Base-by-base conservation (phyloP, 352 stramenopile species). In the Pythium apleroticum region DNA sequence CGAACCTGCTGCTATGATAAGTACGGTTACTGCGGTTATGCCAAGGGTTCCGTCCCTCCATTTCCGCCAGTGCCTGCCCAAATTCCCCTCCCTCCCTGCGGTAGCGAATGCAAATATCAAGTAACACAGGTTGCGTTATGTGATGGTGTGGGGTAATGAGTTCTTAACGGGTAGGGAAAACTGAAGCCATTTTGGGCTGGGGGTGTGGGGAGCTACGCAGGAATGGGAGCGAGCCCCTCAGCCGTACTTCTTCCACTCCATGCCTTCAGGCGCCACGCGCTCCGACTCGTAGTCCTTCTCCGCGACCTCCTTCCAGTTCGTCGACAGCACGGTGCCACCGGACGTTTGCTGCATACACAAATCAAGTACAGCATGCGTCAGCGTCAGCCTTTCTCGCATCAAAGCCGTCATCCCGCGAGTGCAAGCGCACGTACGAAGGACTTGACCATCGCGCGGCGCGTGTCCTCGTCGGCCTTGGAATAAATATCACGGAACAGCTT, bases 401-500 rank as follows among this genome's bases (percentile, higher is more conserved):
- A 15, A 10, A 20, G 10, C 25, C 12, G 14, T 30, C 33, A 20
- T 28, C 17, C 55, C 5, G 54, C 11, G 25, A 19, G 17, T 24
- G 20, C 25, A 30, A 56, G 52, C 17, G 52, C 5, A 86, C 83
- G 60, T 77, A 95, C 84, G 64, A 97, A 98, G 17, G 84, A 96
- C 77, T 98, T 97, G 79, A 96, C 96, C 91, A 98, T 98, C 35
- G 91, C 91, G 19, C 90, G 86, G 41, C 89, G 81, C 60, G 91
- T 98, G 64, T 91, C 92, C 50, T 96, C 86, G 63, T 95, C 86
- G 15, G 90, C 90, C 69, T 97, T 97, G 68, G 82, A 76, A 80
- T 97, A 98, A 76, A 98, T 97, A 77, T 98, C 84, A 27, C 76
- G 76, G 71, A 97, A 98, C 11, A 98, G 84, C 58, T 96, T 94